These are phyloP conservation scores for Penicillium sp. DNA, from an alignment of 2,329 filamentous ascomycete genomes.

Conservation along the genomic window DNA sequence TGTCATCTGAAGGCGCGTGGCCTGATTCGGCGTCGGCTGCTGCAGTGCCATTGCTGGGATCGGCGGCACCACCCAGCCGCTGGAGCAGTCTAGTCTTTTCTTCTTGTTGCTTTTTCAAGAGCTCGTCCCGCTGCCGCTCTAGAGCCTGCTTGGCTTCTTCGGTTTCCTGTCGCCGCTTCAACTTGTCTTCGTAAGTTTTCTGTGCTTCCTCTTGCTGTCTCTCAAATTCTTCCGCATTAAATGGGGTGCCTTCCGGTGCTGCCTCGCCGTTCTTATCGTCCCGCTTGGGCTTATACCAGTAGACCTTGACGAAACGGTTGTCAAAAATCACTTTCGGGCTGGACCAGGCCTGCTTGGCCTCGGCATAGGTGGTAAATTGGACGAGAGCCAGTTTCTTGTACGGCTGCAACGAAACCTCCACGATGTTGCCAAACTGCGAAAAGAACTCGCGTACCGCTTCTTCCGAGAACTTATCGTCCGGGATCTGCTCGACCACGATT, in stretches of 20 bases:
- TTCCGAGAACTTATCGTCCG: constrained; percentile 52
- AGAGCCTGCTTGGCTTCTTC: constrained; percentile 48
- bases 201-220: constrained; percentile 54
- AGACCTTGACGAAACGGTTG: constrained; percentile 60
- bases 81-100: constrained; percentile 49
- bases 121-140: constrained; percentile 48
- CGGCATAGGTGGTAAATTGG: constrained; percentile 48
- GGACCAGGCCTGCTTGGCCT: constrained; percentile 52
- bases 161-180: constrained; percentile 48
- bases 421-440: constrained; percentile 52
- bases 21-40: constrained; percentile 21
- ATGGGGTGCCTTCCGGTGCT: constrained; percentile 39
- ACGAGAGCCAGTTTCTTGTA: constrained; percentile 52
- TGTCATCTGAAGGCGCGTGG: constrained; percentile 28
- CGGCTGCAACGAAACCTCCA: constrained; percentile 50
- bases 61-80: constrained; percentile 41
- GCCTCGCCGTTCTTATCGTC: constrained; percentile 28
- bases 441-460: constrained; percentile 53
- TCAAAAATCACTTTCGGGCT: constrained; percentile 60
- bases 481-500: constrained; percentile 57
- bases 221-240: constrained; percentile 51
- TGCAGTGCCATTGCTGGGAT: constrained; percentile 25
- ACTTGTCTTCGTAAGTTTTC: constrained; percentile 50
- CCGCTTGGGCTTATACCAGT: constrained; percentile 51
- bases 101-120: constrained; percentile 51